A percentile compares a stretch with the other conserved stretches of the same genome.
Evolutionary conservation across 73 alveolate genomes (phyloP).

Genomic region (Tetrahymena elliotti): DNA sequence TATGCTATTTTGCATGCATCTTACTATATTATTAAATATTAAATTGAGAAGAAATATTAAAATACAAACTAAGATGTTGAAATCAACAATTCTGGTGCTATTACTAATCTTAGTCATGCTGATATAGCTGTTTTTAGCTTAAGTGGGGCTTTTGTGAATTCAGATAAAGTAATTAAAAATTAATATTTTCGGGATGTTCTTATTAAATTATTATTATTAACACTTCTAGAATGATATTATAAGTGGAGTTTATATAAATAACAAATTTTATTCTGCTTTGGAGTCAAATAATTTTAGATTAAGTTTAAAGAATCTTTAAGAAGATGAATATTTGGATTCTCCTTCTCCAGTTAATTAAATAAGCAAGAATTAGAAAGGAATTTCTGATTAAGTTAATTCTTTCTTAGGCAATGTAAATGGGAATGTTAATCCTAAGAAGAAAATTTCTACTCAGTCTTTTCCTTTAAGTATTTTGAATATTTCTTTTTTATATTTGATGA

Average conservation of each 20-base stretch:
- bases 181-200: neutral
- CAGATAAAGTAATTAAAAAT: neutral
- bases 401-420: neutral
- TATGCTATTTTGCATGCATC: neutral
- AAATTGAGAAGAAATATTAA: neutral
- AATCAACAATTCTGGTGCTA: neutral
- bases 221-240: neutral
- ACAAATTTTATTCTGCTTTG: neutral
- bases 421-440: neutral
- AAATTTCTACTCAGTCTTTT: neutral
- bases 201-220: too few species aligned
- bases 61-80: neutral
- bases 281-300: neutral
- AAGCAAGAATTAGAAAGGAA: neutral
- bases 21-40: neutral
- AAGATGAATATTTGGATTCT: neutral
- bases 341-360: neutral
- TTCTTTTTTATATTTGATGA: neutral
- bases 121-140: neutral
- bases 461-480: neutral
- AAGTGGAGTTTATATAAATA: neutral
- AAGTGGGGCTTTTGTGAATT: neutral
- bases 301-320: neutral
- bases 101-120: neutral
- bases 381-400: neutral